Conservation (phyloP, 305 asterid genomes). For the Fraxinus paxiana region DNA sequence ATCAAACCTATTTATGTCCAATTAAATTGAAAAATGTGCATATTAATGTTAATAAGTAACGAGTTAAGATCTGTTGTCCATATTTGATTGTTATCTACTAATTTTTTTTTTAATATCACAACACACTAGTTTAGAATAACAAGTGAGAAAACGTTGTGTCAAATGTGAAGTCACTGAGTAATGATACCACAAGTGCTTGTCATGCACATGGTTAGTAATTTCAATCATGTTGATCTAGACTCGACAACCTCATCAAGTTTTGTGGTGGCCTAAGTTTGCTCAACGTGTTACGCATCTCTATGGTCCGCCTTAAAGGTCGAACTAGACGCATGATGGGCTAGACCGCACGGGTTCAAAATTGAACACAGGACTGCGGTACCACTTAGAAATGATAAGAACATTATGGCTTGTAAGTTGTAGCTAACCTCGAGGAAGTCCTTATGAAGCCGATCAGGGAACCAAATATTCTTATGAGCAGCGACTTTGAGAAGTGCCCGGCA, state of each 20-base stretch:
- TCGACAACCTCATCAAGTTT: not conserved
- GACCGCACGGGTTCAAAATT: not conserved
- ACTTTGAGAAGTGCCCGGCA: slow-evolving; percentile 66
- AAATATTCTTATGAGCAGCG: slow-evolving; percentile 67
- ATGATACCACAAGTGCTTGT: not conserved
- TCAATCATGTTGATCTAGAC: not conserved
- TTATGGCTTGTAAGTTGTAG: not conserved
- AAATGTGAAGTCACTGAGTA: not conserved
- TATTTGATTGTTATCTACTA: too few relatives aligned
- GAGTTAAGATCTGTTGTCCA: not conserved
- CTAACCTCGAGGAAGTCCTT: slow-evolving; percentile 71
- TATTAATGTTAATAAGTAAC: not conserved
- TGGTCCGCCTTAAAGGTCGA: not conserved
- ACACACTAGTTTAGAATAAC: not conserved
- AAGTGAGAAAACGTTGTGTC: not conserved
- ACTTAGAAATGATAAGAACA: not conserved
- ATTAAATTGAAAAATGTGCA: too few relatives aligned
- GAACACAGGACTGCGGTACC: not conserved
- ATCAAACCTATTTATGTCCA: not conserved
- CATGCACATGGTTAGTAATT: not conserved
- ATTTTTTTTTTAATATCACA: not conserved
- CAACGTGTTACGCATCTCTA: not conserved
- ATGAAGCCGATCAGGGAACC: slow-evolving; percentile 85
- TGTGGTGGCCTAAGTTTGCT: not conserved
- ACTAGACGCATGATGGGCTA: not conserved